Conservation (phyloP, 805 yeast species). For the Suhomyces tanzawaensis region DNA sequence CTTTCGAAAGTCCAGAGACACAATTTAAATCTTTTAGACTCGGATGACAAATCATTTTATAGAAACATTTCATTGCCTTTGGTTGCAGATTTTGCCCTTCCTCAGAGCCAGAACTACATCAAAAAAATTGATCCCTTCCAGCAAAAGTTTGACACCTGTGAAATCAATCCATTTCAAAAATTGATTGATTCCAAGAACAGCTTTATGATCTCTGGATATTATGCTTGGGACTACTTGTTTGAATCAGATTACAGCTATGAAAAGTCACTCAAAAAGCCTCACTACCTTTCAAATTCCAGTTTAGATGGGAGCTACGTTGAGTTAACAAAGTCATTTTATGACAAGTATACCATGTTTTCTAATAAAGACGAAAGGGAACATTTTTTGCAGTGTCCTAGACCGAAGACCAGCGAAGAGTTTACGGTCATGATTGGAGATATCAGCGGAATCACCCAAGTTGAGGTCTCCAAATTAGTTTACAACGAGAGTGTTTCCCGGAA, state of each 20-base stretch:
- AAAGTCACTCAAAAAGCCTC: conserved; percentile 43
- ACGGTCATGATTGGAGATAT: conserved; percentile 33
- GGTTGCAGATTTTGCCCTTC: conserved; percentile 10
- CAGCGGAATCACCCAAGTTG: conserved; percentile 20
- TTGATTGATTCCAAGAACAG: conserved; percentile 5
- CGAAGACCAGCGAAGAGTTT: conserved; percentile 22
- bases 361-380: conserved; percentile 25
- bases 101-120: conserved; percentile 10
- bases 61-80: conserved; percentile 17
- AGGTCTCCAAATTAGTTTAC: conserved; percentile 19
- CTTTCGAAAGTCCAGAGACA: conserved; percentile 9
- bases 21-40: conserved; percentile 1
- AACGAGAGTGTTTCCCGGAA: conserved; percentile 5
- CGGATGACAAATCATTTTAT: conserved; percentile 3
- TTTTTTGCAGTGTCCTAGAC: conserved; percentile 29
- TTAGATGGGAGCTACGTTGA: conserved; percentile 31
- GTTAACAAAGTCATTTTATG: conserved; percentile 24
- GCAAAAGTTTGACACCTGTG: conserved; percentile 26
- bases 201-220: conserved; percentile 36
- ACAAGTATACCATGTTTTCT: conserved; percentile 24
- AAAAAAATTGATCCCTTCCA: conserved; percentile 17
- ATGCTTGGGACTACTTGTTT: conserved; percentile 42
- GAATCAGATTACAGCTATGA: conserved; percentile 41
- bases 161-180: conserved; percentile 23
- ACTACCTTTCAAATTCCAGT: conserved; percentile 19